Base-by-base conservation (phyloP, 164 flowering plant genomes). In the Amborella trichopoda region DNA sequence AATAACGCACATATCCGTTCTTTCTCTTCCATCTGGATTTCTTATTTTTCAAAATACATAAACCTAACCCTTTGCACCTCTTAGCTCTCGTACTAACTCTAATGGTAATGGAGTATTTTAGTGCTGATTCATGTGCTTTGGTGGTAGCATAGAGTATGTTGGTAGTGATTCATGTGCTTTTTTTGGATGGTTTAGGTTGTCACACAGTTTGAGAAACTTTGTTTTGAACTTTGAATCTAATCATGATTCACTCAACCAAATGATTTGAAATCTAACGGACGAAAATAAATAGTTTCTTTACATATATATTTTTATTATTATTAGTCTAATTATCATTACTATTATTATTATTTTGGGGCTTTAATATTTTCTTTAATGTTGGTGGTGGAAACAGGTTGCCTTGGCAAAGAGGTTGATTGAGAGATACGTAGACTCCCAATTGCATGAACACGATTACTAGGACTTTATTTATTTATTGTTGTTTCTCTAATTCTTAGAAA, bases 371-470 rank as follows among this genome's bases (percentile, higher is more conserved):
- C 11, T 23, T n/a, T 23, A 17, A 47, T 13, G 48, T 12, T 50
- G 55, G 55, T 20, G 30, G 37, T 16, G 45, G 46, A 47, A 46
- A 28, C 75, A 87, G 96, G 94, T 83, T 14, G 80, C 81, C 37
- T 52, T 68, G 55, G 96, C 96, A 23, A 83, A 67, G 55, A 72
- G 73, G 56, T 68, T 76, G 64, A 76, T 83, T 21, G 85, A 77
- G 59, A 93, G 78, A 42, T 88, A 79, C 68, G 65, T 83, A 25
- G 65, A 77, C 50, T 73, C 91, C 54, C 88, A 87, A 63, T 38
- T 8, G 41, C 16, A 37, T 21, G 14, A 14, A 21, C 11, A 32
- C 36, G n/a, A n/a, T n/a, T n/a, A n/a, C n/a, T n/a, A n/a, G n/a
- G n/a, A n/a, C n/a, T n/a, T n/a, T n/a, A n/a, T n/a, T n/a, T n/a